A percentile compares a stretch with the other conserved stretches of the same genome.
Conservation (phyloP, 371 early-diverging fungal species). For the Blakeslea trispora region DNA sequence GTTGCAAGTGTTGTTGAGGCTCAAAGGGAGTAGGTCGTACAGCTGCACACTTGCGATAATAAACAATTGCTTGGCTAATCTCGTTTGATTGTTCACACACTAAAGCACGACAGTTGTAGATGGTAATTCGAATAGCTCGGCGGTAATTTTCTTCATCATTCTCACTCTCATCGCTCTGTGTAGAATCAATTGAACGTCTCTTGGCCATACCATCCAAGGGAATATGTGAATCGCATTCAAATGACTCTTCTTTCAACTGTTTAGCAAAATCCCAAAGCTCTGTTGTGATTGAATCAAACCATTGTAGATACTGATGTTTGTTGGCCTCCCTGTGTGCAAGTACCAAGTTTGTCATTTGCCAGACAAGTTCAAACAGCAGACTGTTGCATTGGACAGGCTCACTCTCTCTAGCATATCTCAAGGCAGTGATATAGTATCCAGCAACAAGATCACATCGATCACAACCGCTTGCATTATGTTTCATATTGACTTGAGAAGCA, state of each 20-base stretch:
- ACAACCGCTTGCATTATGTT: constrained; percentile 28
- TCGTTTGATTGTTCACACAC: constrained; percentile 34
- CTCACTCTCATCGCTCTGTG: neutral
- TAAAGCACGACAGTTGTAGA: constrained; percentile 43
- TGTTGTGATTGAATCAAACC: constrained; percentile 29
- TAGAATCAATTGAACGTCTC: constrained; percentile 4
- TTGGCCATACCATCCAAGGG: neutral
- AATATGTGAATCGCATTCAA: constrained; percentile 21
- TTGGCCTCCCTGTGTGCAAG: constrained; percentile 31
- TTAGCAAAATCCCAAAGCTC: constrained; percentile 42
- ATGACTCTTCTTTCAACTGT: constrained; percentile 40
- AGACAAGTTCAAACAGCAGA: constrained; percentile 33
- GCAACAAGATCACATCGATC: constrained; percentile 19
- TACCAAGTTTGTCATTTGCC: constrained; percentile 32
- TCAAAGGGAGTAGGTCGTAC: constrained; percentile 30
- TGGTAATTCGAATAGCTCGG: constrained; percentile 41
- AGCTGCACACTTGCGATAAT: constrained; percentile 34
- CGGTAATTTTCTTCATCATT: constrained; percentile 25
- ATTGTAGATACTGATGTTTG: constrained; percentile 21
- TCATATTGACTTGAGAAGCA: constrained; percentile 25
- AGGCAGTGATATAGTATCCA: constrained; percentile 21
- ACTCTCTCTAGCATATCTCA: constrained; percentile 12
- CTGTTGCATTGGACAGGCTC: constrained; percentile 25
- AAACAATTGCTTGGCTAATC: constrained; percentile 27
- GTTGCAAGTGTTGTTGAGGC: constrained; percentile 24